Conservation (phyloP, 352 stramenopile genomes). For the Aphanomyces invadans region DNA sequence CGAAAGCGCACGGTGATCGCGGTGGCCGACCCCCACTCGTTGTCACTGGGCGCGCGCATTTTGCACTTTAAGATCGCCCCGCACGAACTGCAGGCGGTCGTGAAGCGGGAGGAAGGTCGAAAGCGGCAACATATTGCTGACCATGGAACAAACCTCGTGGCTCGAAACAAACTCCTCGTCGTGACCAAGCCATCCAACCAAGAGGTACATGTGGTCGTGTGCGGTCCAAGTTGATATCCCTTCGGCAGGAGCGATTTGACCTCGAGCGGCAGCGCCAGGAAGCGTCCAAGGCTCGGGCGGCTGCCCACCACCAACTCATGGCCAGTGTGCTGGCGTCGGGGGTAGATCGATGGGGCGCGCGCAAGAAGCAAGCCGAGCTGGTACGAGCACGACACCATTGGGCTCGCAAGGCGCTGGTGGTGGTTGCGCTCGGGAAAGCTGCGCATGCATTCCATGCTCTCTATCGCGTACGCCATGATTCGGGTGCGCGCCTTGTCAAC, state of each 20-base stretch:
- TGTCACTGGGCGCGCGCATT: slow-evolving; percentile 13
- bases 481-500: too few relatives aligned
- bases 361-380: background rate
- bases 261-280: background rate
- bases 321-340: background rate
- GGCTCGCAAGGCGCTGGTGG: background rate
- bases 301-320: background rate
- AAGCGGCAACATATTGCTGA: background rate
- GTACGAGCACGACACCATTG: background rate
- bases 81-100: background rate
- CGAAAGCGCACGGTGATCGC: background rate
- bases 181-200: background rate
- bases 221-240: background rate
- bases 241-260: background rate
- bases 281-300: background rate
- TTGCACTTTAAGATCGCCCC: slow-evolving; percentile 18
- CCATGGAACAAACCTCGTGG: background rate
- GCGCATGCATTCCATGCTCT: background rate
- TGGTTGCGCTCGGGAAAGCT: background rate
- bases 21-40: background rate
- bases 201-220: background rate
- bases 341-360: slow-evolving; percentile 19
- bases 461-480: slow-evolving; percentile 4
- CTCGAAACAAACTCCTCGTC: slow-evolving; percentile 11
- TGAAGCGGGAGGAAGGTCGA: background rate